Conservation (phyloP, 78 protist genomes). For the Cyanophora paradoxa region DNA sequence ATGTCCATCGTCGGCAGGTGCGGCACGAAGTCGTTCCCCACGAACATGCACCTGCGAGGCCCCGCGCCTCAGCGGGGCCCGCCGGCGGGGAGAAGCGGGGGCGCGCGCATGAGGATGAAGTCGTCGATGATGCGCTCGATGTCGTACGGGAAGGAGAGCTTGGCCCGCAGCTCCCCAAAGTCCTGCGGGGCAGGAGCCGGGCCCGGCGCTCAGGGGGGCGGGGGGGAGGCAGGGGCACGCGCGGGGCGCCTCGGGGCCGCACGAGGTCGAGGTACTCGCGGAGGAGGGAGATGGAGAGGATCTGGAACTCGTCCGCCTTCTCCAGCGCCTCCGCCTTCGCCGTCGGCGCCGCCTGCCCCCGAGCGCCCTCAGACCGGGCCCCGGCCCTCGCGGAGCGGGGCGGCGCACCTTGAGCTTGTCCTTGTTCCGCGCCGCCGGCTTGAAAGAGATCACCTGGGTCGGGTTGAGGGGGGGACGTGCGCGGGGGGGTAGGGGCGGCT, state of each 20-base stretch:
- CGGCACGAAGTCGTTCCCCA: slow-evolving; percentile 96
- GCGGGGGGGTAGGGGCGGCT: background rate
- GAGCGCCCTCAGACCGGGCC: background rate
- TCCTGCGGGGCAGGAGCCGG: background rate
- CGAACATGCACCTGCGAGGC: too few species aligned
- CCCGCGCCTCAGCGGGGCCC: too few species aligned
- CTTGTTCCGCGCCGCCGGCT: background rate
- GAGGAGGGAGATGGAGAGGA: slow-evolving; percentile 36
- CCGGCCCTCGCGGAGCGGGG: background rate
- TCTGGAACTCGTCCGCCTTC: slow-evolving; percentile 31
- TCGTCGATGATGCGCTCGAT: slow-evolving; percentile 54
- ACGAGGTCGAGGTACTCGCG: slow-evolving; percentile 64
- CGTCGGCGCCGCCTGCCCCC: background rate
- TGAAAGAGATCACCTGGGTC: background rate
- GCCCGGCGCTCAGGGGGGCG: too few species aligned
- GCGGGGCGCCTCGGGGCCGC: background rate
- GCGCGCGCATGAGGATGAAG: slow-evolving; percentile 58
- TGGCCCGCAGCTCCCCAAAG: background rate
- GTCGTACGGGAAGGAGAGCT: background rate
- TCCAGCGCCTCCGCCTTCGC: slow-evolving; percentile 11
- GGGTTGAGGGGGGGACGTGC: background rate
- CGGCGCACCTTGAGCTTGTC: background rate
- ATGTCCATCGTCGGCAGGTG: slow-evolving; percentile 66
- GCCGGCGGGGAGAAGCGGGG: too few species aligned
- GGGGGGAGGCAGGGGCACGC: background rate